These are phyloP conservation scores for Corinectria fuckeliana DNA, from an alignment of 2,329 filamentous ascomycete species.

Conservation along the genomic window DNA sequence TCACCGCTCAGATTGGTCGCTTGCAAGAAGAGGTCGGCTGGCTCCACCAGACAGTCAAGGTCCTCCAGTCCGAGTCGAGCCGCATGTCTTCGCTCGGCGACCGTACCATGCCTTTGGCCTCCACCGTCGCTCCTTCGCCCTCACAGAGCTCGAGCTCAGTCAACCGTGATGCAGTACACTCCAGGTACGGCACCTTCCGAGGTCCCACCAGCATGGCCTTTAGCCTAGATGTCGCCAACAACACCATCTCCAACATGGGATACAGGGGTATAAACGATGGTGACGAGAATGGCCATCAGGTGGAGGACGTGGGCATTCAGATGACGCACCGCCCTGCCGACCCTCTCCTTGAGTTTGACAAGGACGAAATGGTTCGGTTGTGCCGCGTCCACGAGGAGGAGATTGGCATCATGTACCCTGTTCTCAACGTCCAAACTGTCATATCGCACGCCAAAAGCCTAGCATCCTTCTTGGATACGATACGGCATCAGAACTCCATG, in stretches of 20 bases:
- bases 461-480: constrained; percentile 72
- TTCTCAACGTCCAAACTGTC: constrained; percentile 76
- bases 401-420: constrained; percentile 90
- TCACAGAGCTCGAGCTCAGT: constrained; percentile 49
- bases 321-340: constrained; percentile 60
- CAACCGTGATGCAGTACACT: constrained; percentile 53
- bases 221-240: constrained; percentile 85
- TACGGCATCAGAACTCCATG: constrained; percentile 43
- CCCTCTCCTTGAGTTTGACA: constrained; percentile 79
- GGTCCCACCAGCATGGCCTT: constrained; percentile 87
- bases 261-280: constrained; percentile 70
- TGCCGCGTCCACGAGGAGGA: constrained; percentile 87
- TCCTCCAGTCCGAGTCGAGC: constrained; percentile 64
- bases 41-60: constrained; percentile 74
- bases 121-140: constrained; percentile 49
- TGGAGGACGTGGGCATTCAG: constrained; percentile 28
- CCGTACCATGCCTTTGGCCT: constrained; percentile 44
- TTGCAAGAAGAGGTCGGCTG: constrained; percentile 86
- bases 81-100: constrained; percentile 55
- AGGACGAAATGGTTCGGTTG: constrained; percentile 80
- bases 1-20: constrained; percentile 74
- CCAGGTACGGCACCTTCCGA: constrained; percentile 72
- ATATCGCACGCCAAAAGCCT: constrained; percentile 74
- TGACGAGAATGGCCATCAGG: constrained; percentile 60
- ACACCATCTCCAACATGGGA: constrained; percentile 87